Conservation (phyloP, 768 basidiomycete genomes). For the Lyophyllum decastes region DNA sequence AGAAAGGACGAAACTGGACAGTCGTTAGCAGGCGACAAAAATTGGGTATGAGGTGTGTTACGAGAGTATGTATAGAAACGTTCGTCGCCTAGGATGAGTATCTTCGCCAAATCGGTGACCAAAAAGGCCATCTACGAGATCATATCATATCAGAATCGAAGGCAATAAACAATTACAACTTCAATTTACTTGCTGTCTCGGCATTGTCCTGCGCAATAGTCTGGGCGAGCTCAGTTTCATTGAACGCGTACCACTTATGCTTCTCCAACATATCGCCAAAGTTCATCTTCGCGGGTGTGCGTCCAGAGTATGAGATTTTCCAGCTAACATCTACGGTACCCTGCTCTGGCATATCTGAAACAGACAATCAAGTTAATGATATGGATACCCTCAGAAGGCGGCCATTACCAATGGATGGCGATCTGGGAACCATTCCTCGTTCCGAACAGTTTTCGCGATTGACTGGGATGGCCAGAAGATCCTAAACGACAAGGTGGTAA, state of each 20-base stretch:
- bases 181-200: constrained; percentile 25
- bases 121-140: constrained; percentile 24
- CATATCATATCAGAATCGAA: neutral
- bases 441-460: constrained; percentile 24
- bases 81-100: constrained; percentile 26
- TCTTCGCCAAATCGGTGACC: constrained; percentile 28
- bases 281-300: constrained; percentile 22
- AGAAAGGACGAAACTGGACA: neutral
- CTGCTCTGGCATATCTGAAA: constrained; percentile 7
- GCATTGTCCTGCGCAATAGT: constrained; percentile 19
- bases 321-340: constrained; percentile 29
- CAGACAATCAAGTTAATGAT: neutral
- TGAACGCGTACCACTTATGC: constrained; percentile 17
- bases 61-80: constrained; percentile 8
- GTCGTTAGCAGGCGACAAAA: neutral
- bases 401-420: neutral
- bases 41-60: neutral
- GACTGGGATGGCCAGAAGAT: constrained; percentile 31
- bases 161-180: neutral
- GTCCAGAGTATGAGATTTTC: constrained; percentile 30
- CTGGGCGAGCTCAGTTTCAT: constrained; percentile 20
- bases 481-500: constrained; percentile 15
- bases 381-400: neutral
- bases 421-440: neutral
- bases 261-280: constrained; percentile 17